These are phyloP conservation scores for Calonectria fujianensis DNA, from an alignment of 2,329 filamentous ascomycete genomes.

Conservation along the genomic window DNA sequence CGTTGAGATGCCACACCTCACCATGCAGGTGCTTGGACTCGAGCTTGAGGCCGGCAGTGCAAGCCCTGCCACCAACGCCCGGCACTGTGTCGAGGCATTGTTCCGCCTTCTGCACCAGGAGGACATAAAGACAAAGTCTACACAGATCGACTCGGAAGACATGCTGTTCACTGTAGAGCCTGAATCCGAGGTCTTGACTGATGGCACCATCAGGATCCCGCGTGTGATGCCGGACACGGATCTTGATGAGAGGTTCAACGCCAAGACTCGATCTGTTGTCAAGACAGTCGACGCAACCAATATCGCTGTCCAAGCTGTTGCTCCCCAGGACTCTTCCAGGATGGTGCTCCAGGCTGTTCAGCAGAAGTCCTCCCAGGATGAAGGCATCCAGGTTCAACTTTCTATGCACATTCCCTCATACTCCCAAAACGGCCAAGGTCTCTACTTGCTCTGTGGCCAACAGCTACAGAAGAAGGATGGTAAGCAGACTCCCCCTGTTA, in stretches of 20 bases:
- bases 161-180: background rate
- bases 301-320: background rate
- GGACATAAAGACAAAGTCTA: background rate
- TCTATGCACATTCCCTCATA: background rate
- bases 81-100: background rate
- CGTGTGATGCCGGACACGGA: slow-evolving; percentile 6
- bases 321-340: background rate
- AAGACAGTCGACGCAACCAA: slow-evolving; percentile 4
- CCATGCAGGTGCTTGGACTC: background rate
- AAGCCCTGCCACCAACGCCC: background rate
- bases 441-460: background rate
- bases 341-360: background rate
- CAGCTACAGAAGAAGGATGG: background rate
- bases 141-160: background rate
- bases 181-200: background rate
- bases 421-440: background rate
- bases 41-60: background rate
- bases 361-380: background rate
- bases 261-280: background rate
- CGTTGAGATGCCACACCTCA: slow-evolving; percentile 6
- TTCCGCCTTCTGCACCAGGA: background rate
- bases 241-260: background rate
- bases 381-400: background rate
- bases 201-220: background rate
- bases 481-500: background rate